A percentile compares a stretch with the other conserved stretches of the same genome.
Evolutionary conservation across 1,284 basidiomycete genomes (phyloP).

Genomic region (Neolentinus lepideus): DNA sequence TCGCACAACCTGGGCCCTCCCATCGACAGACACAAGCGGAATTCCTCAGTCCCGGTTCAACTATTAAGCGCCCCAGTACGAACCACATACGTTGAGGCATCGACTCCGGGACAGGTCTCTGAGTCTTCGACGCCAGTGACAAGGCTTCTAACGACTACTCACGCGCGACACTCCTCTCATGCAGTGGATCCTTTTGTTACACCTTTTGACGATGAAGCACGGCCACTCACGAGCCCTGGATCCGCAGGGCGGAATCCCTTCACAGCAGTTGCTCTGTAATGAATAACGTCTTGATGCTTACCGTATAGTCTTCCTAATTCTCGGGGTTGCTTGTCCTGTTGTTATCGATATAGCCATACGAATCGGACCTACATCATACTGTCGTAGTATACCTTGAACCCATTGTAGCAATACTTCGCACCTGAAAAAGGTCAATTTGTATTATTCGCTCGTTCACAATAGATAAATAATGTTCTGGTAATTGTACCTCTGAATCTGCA

Average conservation of each 20-base stretch:
- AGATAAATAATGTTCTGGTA: too few relatives aligned
- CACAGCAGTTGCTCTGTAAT: neutral
- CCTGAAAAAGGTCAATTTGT: neutral
- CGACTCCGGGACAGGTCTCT: conserved; percentile 14
- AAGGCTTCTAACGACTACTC: conserved; percentile 37
- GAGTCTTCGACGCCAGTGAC: conserved; percentile 32
- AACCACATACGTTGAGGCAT: too few relatives aligned
- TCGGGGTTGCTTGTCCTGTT: neutral
- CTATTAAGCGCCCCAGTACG: too few relatives aligned
- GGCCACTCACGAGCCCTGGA: neutral
- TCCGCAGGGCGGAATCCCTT: neutral
- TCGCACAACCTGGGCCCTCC: conserved; percentile 10
- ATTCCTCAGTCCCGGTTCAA: conserved; percentile 8
- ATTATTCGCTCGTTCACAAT: neutral
- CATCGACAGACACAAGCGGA: conserved; percentile 8
- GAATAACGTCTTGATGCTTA: neutral
- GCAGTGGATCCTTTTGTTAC: conserved; percentile 58
- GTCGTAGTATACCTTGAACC: neutral
- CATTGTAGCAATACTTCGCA: neutral
- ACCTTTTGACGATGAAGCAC: conserved; percentile 58
- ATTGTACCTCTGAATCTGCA: too few relatives aligned
- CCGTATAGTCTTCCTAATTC: neutral
- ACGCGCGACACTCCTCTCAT: conserved; percentile 31
- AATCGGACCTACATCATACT: neutral
- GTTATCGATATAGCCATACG: neutral